Evolutionary conservation across 108 stramenopile genomes (phyloP).

Genomic region (Discostella pseudostelligera): DNA sequence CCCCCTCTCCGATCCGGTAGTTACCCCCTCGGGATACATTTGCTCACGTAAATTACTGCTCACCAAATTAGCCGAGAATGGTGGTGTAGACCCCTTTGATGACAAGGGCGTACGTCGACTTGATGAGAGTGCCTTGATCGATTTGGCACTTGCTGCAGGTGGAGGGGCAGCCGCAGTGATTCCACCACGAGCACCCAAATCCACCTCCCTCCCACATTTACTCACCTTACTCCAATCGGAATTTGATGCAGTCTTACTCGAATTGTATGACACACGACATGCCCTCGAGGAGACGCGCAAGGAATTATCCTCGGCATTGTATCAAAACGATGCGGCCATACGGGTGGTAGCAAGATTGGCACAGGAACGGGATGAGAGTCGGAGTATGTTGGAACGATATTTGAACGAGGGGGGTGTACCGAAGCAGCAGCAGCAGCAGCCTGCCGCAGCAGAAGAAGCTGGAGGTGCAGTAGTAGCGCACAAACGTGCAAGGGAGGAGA

Average conservation of each 20-base stretch:
- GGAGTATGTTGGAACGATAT: constrained; percentile 53
- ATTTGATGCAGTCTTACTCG: constrained; percentile 88
- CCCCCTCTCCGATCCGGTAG: constrained; percentile 57
- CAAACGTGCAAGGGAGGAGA: constrained; percentile 10
- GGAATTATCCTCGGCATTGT: constrained; percentile 87
- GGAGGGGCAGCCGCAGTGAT: constrained; percentile 26
- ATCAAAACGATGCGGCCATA: constrained; percentile 96
- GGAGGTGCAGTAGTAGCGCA: no score
- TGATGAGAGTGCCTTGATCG: constrained; percentile 59
- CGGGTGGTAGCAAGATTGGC: constrained; percentile 90
- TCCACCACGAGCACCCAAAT: constrained; percentile 60
- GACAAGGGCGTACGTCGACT: constrained; percentile 37
- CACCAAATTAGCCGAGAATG: constrained; percentile 73
- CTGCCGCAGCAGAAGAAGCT: no score
- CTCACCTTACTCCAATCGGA: constrained; percentile 72
- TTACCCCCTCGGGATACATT: constrained; percentile 77
- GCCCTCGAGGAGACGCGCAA: constrained; percentile 84
- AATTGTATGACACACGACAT: constrained; percentile 81
- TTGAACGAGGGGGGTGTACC: constrained; percentile 26
- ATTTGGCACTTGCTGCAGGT: constrained; percentile 34
- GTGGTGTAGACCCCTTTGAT: constrained; percentile 76
- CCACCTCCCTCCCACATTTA: constrained; percentile 64
- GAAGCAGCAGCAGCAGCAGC: no score
- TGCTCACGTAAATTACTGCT: constrained; percentile 67
- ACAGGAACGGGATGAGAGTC: constrained; percentile 86